Evolutionary conservation across 2,329 filamentous ascomycete genomes (phyloP), one percentile per base, ranked within the genome.

Genomic region (Tolypocladium pustulatum): DNA sequence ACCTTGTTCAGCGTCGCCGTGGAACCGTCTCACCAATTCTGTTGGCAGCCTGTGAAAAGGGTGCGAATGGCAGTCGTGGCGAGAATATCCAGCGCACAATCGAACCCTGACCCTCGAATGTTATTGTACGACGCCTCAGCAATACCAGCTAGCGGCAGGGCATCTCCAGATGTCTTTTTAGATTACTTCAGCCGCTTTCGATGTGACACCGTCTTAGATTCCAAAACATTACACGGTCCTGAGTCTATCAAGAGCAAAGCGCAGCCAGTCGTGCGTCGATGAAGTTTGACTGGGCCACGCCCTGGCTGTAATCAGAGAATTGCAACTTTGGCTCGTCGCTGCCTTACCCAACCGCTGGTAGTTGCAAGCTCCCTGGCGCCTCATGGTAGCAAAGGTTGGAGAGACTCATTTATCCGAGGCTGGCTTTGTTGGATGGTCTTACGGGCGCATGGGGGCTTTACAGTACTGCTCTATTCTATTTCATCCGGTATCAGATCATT

Each of bases 181-280:
- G 67, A 64, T 2, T 64, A 68, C 3, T 54, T 63, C 34, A 66
- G 64, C 43, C 62, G 57, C 17, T 49, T 69, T 10, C 61, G 63
- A 6, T 51, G 56, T 17, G 53, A 57, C 25, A 27, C 46, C 10
- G 51, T 13, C 4, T 25, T 20, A 20, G 40, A 58, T 10, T 20
- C 12, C 15, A 3, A 5, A 3, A 34, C 12, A n/a, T 27, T 32
- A 5, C n/a, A 22, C 40, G 55, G 40, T n/a, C 38, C 49, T 27
- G 56, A n/a, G 22, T 58, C 57, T 0, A 34, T 27, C n/a, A 55
- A 51, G 27, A 56, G 36, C 12, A 40, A 60, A n/a, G n/a, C 37
- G 20, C 46, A 46, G 6, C 38, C 46, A 20, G 32, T 22, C 17
- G 30, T 58, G 7, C 53, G 54, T 12, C 43, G 57, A 20, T 61